phyloP scores from a whole-genome alignment of 306 rosid species.

The Astragalus membranaceus region DNA sequence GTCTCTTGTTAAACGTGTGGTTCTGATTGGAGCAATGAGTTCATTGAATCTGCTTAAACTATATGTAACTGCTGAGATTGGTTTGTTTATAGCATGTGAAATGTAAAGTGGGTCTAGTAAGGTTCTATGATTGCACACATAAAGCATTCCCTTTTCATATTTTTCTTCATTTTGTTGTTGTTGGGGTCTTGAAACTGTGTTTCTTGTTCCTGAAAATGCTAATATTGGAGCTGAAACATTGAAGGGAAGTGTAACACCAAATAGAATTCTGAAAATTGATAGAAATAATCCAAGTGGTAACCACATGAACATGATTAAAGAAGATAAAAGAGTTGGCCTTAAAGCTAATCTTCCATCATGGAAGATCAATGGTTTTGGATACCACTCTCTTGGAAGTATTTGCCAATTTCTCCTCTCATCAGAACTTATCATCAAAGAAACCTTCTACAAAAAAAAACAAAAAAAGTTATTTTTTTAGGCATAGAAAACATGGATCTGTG shows the following conservation, averaged over 20 bases:
- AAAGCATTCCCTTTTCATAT: conserved; percentile 38
- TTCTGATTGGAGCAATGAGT: conserved; percentile 45
- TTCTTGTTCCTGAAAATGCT: conserved; percentile 49
- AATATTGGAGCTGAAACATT: conserved; percentile 39
- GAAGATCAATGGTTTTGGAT: conserved; percentile 56
- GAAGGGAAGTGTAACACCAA: conserved; percentile 33
- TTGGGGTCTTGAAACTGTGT: conserved; percentile 18
- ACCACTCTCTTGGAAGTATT: conserved; percentile 43
- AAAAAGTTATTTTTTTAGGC: background rate
- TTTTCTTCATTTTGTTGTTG: background rate
- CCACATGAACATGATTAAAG: conserved; percentile 53
- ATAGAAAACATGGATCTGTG: background rate
- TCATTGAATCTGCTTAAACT: conserved; percentile 53
- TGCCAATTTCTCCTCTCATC: conserved; percentile 52
- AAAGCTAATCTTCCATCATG: conserved; percentile 80
- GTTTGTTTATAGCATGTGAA: conserved; percentile 23
- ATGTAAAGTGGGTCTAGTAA: conserved; percentile 63
- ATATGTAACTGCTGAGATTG: conserved; percentile 51
- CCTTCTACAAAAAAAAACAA: conserved; percentile 27
- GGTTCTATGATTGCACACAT: conserved; percentile 75
- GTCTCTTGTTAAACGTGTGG: conserved; percentile 43
- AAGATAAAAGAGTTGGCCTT: conserved; percentile 40
- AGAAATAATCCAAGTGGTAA: conserved; percentile 49
- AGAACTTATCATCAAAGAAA: conserved; percentile 32
- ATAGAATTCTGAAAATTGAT: conserved; percentile 30